Evolutionary conservation across 2,329 filamentous ascomycete genomes (phyloP).

Genomic region (Colletotrichum sp.): DNA sequence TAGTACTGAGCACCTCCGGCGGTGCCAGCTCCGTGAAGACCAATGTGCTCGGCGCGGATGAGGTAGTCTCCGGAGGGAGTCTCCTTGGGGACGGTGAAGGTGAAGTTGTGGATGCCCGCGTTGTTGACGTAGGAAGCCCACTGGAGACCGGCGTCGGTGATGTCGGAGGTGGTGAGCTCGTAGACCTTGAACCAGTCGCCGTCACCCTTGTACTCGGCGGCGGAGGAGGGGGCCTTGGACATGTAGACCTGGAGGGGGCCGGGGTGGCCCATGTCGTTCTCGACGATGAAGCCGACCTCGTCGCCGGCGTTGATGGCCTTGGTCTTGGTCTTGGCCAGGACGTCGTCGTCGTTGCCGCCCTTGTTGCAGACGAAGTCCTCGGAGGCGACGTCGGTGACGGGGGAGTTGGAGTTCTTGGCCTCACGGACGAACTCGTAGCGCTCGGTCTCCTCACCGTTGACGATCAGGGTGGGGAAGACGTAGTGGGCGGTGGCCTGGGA

Average conservation of each 20-base stretch:
- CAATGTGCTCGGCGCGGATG: constrained; percentile 41
- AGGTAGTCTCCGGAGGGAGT: constrained; percentile 40
- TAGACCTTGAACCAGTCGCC: constrained; percentile 44
- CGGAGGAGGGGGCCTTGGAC: constrained; percentile 36
- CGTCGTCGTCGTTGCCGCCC: constrained; percentile 39
- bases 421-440: constrained; percentile 24
- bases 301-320: constrained; percentile 41
- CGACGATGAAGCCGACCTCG: constrained; percentile 45
- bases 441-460: constrained; percentile 22
- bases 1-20: constrained; percentile 42
- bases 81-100: constrained; percentile 43
- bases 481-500: constrained; percentile 22
- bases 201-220: constrained; percentile 34
- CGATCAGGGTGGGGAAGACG: constrained; percentile 24
- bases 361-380: constrained; percentile 43
- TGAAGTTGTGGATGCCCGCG: constrained; percentile 37
- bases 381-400: constrained; percentile 42
- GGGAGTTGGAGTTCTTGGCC: constrained; percentile 36
- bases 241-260: constrained; percentile 43
- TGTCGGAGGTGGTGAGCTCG: constrained; percentile 32
- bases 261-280: constrained; percentile 38
- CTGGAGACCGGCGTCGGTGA: constrained; percentile 32
- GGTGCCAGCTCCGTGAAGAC: constrained; percentile 35
- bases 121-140: constrained; percentile 36
- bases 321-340: constrained; percentile 40